phyloP scores from a whole-genome alignment of 306 rosid genomes.

The Cucumis cinereus region DNA sequence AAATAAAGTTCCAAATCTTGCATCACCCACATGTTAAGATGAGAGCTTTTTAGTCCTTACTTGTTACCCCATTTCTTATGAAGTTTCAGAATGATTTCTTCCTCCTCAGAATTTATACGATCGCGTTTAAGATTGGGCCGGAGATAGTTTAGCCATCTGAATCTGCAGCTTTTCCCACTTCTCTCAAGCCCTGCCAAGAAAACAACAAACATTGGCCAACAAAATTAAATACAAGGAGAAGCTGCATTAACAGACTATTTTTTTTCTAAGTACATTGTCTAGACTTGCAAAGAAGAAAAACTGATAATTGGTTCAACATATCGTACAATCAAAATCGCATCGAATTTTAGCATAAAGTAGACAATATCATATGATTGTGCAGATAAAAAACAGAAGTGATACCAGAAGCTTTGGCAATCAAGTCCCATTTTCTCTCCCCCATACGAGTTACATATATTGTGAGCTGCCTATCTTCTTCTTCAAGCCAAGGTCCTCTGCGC shows the following conservation, averaged over 20 bases:
- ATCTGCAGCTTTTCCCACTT: conserved; percentile 81
- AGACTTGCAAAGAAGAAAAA: background rate
- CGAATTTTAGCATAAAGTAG: no score
- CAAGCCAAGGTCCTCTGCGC: conserved; percentile 58
- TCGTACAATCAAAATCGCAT: no score
- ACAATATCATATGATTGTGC: no score
- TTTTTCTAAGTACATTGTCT: background rate
- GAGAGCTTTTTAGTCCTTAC: conserved; percentile 22
- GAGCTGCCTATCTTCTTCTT: conserved; percentile 61
- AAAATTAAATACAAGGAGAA: background rate
- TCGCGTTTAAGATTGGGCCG: conserved; percentile 59
- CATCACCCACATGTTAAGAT: background rate
- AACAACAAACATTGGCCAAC: background rate
- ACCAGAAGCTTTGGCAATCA: conserved; percentile 64
- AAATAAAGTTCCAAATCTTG: background rate
- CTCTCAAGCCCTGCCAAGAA: conserved; percentile 42
- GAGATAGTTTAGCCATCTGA: conserved; percentile 76
- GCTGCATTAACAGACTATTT: background rate
- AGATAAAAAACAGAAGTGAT: background rate
- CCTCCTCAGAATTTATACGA: conserved; percentile 34
- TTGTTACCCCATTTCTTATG: conserved; percentile 74
- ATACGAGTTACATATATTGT: conserved; percentile 28
- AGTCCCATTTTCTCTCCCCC: conserved; percentile 59
- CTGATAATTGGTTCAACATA: background rate
- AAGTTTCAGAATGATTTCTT: conserved; percentile 39